Percentiles rank a stretch among this genome's conserved stretches.
phyloP scores from a whole-genome alignment of 2,329 filamentous ascomycete species.

The Aspergillaceae sp. region DNA sequence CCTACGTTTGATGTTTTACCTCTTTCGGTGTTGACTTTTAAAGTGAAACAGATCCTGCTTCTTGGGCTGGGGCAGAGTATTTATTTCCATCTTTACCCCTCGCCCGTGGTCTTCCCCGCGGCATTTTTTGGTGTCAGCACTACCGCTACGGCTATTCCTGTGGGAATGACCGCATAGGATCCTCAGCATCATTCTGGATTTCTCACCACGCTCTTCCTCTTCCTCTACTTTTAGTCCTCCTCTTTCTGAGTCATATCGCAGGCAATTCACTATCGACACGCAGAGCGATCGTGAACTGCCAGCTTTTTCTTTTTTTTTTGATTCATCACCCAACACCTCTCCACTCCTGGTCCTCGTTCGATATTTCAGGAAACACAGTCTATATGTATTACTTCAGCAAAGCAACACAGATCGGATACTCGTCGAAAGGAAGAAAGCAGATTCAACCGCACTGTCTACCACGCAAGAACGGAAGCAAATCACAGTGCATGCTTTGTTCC shows the following conservation, averaged over 20 bases:
- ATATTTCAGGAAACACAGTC: constrained; percentile 4
- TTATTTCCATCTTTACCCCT: constrained; percentile 8
- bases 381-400: constrained; percentile 16
- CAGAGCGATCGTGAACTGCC: constrained; percentile 6
- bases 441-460: constrained; percentile 1
- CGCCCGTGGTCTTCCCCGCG: constrained; percentile 6
- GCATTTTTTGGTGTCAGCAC: constrained; percentile 2
- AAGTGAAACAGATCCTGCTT: not conserved
- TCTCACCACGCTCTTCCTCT: not conserved
- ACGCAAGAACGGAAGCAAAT: constrained; percentile 1
- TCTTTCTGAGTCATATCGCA: not conserved
- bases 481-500: constrained; percentile 6
- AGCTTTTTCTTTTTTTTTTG: not conserved
- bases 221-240: not conserved
- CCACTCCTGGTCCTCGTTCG: not conserved
- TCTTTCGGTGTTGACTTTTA: constrained; percentile 1
- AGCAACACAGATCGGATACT: constrained; percentile 4
- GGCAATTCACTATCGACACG: not conserved
- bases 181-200: not conserved
- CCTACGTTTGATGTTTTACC: not conserved
- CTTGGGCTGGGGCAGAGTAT: not conserved
- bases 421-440: constrained; percentile 4
- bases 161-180: constrained; percentile 10
- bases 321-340: not conserved
- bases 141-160: constrained; percentile 7